A percentile compares a stretch with the other conserved stretches of the same genome.
phyloP scores from a whole-genome alignment of 768 basidiomycete species.

The Boletus vinaceobasis region DNA sequence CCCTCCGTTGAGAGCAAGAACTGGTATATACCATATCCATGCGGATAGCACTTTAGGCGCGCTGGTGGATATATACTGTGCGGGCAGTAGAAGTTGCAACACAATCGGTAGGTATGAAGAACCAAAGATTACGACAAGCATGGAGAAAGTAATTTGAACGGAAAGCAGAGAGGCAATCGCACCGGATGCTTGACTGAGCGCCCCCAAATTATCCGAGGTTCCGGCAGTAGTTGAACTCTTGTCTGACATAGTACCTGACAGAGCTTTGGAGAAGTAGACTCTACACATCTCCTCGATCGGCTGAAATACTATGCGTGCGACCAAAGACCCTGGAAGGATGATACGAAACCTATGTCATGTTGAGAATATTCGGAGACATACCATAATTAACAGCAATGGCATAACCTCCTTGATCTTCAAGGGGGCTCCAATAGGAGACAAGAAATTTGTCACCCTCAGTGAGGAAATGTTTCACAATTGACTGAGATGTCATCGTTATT shows the following conservation, averaged over 20 bases:
- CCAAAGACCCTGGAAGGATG: constrained; percentile 66
- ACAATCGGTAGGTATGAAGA: constrained; percentile 71
- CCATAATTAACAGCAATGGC: constrained; percentile 96
- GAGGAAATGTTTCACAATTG: constrained; percentile 87
- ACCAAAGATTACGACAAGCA: constrained; percentile 72
- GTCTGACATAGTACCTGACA: constrained; percentile 29
- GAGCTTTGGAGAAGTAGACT: constrained; percentile 78
- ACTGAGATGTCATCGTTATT: constrained; percentile 82
- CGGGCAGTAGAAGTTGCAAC: constrained; percentile 67
- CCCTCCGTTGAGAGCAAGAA: constrained; percentile 86
- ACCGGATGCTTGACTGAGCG: constrained; percentile 41
- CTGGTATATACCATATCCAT: constrained; percentile 88
- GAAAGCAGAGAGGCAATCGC: constrained; percentile 61
- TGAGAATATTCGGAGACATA: constrained; percentile 30
- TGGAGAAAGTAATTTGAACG: constrained; percentile 60
- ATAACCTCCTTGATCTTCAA: constrained; percentile 91
- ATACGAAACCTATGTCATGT: background rate
- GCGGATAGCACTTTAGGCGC: constrained; percentile 73
- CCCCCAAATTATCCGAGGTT: background rate
- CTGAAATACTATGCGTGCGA: constrained; percentile 91
- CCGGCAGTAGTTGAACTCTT: background rate
- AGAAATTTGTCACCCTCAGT: constrained; percentile 95
- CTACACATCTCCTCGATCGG: constrained; percentile 93
- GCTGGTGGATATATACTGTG: constrained; percentile 66
- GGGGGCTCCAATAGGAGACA: constrained; percentile 76